Percentiles rank a stretch among this genome's conserved stretches.
phyloP scores from a whole-genome alignment of 176 grass and related monocot genomes.

The Carex scoparia region DNA sequence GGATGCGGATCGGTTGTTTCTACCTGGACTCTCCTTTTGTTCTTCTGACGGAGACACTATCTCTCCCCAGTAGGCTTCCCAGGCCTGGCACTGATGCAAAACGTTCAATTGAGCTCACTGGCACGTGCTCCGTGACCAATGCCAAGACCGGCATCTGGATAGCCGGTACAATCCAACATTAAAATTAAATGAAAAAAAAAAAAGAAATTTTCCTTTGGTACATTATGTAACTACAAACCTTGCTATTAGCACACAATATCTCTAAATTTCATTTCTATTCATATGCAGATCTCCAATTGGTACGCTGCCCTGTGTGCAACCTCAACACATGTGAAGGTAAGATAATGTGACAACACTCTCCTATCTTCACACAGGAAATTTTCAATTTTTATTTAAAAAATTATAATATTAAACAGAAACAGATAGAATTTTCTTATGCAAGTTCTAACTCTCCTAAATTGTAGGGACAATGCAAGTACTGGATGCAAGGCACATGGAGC shows the following conservation, averaged over 20 bases:
- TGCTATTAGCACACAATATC: not conserved
- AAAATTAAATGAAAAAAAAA: not conserved
- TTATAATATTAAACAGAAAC: not conserved
- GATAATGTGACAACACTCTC: not conserved
- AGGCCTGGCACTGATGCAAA: conserved; percentile 6
- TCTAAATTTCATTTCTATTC: not conserved
- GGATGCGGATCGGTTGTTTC: conserved; percentile 68
- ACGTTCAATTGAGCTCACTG: conserved; percentile 38
- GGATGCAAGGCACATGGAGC: conserved; percentile 66
- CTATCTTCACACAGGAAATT: not conserved
- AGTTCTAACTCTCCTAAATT: conserved; percentile 3
- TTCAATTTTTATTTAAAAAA: not conserved
- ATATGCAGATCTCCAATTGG: conserved; percentile 65
- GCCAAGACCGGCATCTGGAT: conserved; percentile 82
- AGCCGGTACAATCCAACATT: conserved; percentile 35
- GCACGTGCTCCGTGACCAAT: conserved; percentile 49
- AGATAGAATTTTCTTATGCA: not conserved
- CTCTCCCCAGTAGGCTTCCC: conserved; percentile 37
- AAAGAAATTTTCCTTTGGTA: not conserved
- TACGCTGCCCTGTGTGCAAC: conserved; percentile 72
- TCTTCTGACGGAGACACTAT: conserved; percentile 55
- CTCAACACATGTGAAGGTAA: conserved; percentile 59
- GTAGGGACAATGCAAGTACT: conserved; percentile 84
- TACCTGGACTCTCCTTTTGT: conserved; percentile 48
- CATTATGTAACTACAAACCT: not conserved